These are phyloP conservation scores for Beauveria varroae DNA, from an alignment of 2,329 filamentous ascomycete species.

Conservation along the genomic window DNA sequence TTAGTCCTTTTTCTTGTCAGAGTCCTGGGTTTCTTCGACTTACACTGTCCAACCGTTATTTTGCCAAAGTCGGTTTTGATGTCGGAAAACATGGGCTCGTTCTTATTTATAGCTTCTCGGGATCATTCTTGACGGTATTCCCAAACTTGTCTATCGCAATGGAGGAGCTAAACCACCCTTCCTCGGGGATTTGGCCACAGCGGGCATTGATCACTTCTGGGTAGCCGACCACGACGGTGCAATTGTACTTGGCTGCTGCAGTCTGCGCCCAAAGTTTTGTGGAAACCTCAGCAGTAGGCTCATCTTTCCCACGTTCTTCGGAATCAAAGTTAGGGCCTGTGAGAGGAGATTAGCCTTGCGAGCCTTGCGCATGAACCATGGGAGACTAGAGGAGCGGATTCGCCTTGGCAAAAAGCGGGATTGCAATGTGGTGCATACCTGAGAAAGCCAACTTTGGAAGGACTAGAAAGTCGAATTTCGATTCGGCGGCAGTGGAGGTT, in stretches of 20 bases:
- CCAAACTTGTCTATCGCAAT: slow-evolving; percentile 51
- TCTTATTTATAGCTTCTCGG: slow-evolving; percentile 48
- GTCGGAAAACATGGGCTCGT: slow-evolving; percentile 41
- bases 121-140: slow-evolving; percentile 52
- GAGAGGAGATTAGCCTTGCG: background rate
- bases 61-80: slow-evolving; percentile 35
- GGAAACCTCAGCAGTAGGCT: slow-evolving; percentile 56
- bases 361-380: too few relatives aligned
- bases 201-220: slow-evolving; percentile 55
- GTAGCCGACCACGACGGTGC: slow-evolving; percentile 64
- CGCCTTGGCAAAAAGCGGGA: background rate
- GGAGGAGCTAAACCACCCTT: slow-evolving; percentile 47
- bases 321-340: slow-evolving; percentile 49
- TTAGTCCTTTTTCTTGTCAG: background rate
- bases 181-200: slow-evolving; percentile 36
- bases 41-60: slow-evolving; percentile 45
- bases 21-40: background rate
- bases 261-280: slow-evolving; percentile 66
- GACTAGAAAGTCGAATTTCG: slow-evolving; percentile 58
- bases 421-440: background rate
- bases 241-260: slow-evolving; percentile 57
- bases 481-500: slow-evolving; percentile 26
- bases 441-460: slow-evolving; percentile 71
- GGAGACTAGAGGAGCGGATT: background rate
- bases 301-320: slow-evolving; percentile 54